phyloP scores from a whole-genome alignment of 2,329 filamentous ascomycete genomes.

The Shiraia bambusicola region DNA sequence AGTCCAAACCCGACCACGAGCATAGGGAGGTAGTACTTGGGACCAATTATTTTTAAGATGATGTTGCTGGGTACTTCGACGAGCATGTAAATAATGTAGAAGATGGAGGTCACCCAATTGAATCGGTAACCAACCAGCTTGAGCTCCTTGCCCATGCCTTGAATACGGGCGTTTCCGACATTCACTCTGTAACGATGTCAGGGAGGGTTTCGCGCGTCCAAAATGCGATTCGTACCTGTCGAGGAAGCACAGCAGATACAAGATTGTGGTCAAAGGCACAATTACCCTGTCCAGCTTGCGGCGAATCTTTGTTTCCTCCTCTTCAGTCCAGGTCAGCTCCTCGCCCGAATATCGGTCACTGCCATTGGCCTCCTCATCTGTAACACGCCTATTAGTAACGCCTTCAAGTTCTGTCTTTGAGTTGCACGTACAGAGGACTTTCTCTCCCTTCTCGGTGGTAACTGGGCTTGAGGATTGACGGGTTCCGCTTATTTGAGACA shows the following conservation, averaged over 20 bases:
- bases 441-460: conserved; percentile 22
- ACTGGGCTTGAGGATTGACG: conserved; percentile 7
- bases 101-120: conserved; percentile 60
- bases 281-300: conserved; percentile 57
- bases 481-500: conserved; percentile 8
- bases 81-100: conserved; percentile 60
- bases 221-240: conserved; percentile 33
- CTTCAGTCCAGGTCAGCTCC: conserved; percentile 52
- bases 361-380: conserved; percentile 27
- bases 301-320: conserved; percentile 53
- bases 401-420: background rate
- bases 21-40: conserved; percentile 55
- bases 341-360: conserved; percentile 33
- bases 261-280: conserved; percentile 54
- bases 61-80: conserved; percentile 60
- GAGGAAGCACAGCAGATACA: conserved; percentile 58
- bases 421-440: conserved; percentile 22
- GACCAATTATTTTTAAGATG: conserved; percentile 56
- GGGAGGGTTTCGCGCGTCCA: background rate
- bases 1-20: conserved; percentile 59
- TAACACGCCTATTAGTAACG: conserved; percentile 8
- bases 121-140: conserved; percentile 53
- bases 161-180: conserved; percentile 59
- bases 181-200: conserved; percentile 35
- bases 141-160: conserved; percentile 55